Evolutionary conservation across 129 eudicot species (phyloP).

Genomic region (Arctium minus): DNA sequence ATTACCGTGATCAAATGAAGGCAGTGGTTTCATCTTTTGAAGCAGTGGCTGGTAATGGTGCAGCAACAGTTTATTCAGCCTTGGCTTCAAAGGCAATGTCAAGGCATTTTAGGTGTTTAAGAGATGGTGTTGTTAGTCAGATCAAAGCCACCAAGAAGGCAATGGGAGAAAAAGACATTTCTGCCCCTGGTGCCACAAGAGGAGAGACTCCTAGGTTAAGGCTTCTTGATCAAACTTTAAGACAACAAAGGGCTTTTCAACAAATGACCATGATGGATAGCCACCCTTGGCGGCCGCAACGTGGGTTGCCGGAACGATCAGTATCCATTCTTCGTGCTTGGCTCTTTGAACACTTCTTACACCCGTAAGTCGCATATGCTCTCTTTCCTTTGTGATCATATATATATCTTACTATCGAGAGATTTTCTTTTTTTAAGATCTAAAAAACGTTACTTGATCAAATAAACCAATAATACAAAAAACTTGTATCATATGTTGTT

Average conservation of each 20-base stretch:
- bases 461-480: too few species aligned
- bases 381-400: not conserved
- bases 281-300: slow-evolving; percentile 98
- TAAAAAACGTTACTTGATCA: not conserved
- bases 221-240: slow-evolving; percentile 84
- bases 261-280: slow-evolving; percentile 88
- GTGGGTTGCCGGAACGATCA: slow-evolving; percentile 91
- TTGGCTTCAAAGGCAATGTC: slow-evolving; percentile 99
- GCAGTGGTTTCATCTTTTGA: slow-evolving; percentile 82
- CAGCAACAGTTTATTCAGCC: slow-evolving; percentile 75
- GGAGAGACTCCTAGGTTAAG: slow-evolving; percentile 96
- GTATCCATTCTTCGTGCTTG: slow-evolving; percentile 97
- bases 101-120: slow-evolving; percentile 80
- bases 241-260: slow-evolving; percentile 87
- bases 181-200: slow-evolving; percentile 61
- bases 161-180: slow-evolving; percentile 78
- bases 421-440: not conserved
- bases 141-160: slow-evolving; percentile 75
- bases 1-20: slow-evolving; percentile 93
- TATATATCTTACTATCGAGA: not conserved
- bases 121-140: slow-evolving; percentile 79
- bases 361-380: slow-evolving; percentile 56
- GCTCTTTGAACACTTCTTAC: slow-evolving; percentile 98
- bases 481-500: not conserved
- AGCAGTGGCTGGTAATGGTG: slow-evolving; percentile 78